Base-by-base conservation (phyloP, 129 eudicot species). In the Lactuca sativa region DNA sequence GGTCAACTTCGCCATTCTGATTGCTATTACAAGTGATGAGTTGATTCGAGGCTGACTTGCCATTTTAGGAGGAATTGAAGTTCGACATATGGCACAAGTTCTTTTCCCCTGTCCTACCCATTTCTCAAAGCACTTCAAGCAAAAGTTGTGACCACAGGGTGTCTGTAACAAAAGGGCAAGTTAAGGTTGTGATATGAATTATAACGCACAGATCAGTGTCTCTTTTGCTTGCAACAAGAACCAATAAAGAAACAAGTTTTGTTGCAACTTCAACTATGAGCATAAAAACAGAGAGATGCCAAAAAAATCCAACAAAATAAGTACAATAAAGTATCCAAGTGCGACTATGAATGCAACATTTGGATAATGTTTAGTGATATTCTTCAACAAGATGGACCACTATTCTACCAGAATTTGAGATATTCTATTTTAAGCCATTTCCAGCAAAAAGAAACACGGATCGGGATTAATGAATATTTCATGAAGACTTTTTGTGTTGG, bases 71-170 rank as follows among this genome's bases (percentile, higher is more conserved):
- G 96, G 96, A 66, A 91, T 88, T 12, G 56, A 3, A 8, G 71
- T 10, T 31, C 97, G 86, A 66, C 97, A 92, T 21, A 80, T 88
- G 15, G 74, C 89, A 82, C 97, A 88, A 5, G 93, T 86, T 30
- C 67, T 64, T 47, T 86, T 86, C 49, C 96, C 96, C 64, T 90
- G 95, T 30, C 86, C 86, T 47, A 86, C 63, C 97, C 97, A 92
- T 74, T 86, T 92, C 81, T 86, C 86, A 62, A 92, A 92, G 71
- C 97, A 92, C 71, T 84, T 92, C 71, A 92, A 60, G 78, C 97
- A 88, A 55, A 92, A 92, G 74, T 92, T 92, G 77, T 92, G 97
- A 18, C 97, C 96, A 37, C 97, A 92, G 1, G 95, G 95, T 14
- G 96, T 92, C 97, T 92, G 89, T 32, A 51, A 84, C 57, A 55